phyloP scores from a whole-genome alignment of 306 rosid species.

The Quercus parvula region DNA sequence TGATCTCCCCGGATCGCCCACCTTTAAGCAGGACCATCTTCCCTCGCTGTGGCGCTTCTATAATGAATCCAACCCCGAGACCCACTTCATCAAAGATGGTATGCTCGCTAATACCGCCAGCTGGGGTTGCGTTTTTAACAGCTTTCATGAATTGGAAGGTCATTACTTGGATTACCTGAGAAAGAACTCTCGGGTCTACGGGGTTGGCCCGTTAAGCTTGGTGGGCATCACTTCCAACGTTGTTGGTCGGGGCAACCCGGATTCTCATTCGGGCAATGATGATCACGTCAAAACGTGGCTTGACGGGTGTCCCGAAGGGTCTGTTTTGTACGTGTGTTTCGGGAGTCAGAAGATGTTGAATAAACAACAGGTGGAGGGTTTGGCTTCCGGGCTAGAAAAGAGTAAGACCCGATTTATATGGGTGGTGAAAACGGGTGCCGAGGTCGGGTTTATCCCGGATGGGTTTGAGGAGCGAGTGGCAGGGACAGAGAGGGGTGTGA shows the following conservation, averaged over 20 bases:
- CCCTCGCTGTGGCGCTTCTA: slow-evolving; percentile 28
- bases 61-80: slow-evolving; percentile 40
- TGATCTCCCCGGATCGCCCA: slow-evolving; percentile 34
- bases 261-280: not conserved
- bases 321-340: slow-evolving; percentile 65
- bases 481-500: slow-evolving; percentile 34
- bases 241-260: not conserved
- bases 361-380: slow-evolving; percentile 47
- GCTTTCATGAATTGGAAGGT: slow-evolving; percentile 39
- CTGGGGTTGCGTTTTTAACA: slow-evolving; percentile 51
- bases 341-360: slow-evolving; percentile 64
- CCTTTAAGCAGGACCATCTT: slow-evolving; percentile 44
- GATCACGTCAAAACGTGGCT: slow-evolving; percentile 39
- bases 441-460: slow-evolving; percentile 32
- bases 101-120: slow-evolving; percentile 22
- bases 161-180: slow-evolving; percentile 27
- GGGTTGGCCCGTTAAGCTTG: slow-evolving; percentile 44
- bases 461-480: slow-evolving; percentile 55
- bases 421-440: slow-evolving; percentile 43
- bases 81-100: slow-evolving; percentile 33
- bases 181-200: slow-evolving; percentile 14
- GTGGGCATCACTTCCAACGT: not conserved
- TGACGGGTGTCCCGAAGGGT: slow-evolving; percentile 44
- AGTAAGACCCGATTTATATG: slow-evolving; percentile 49
- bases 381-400: slow-evolving; percentile 62